These are phyloP conservation scores for Neurospora sp. DNA, from an alignment of 2,329 filamentous ascomycete genomes.

Conservation along the genomic window DNA sequence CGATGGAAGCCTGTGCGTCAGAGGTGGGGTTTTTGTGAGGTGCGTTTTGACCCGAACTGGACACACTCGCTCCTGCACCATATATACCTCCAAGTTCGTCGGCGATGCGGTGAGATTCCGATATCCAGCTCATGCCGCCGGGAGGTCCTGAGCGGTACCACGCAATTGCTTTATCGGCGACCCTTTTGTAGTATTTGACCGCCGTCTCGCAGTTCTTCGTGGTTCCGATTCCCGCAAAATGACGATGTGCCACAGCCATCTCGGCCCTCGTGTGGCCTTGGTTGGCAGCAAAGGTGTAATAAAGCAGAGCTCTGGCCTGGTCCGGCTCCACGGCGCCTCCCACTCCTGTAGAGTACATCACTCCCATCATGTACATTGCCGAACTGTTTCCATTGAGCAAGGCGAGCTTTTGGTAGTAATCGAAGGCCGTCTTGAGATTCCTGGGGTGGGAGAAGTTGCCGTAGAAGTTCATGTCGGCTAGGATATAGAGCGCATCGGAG, in stretches of 20 bases:
- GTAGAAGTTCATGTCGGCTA: constrained; percentile 94
- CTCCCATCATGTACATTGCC: constrained; percentile 88
- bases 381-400: constrained; percentile 73
- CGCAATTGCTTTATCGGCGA: constrained; percentile 82
- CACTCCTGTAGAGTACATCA: constrained; percentile 92
- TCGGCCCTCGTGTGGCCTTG: constrained; percentile 75
- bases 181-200: constrained; percentile 80
- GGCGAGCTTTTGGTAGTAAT: constrained; percentile 71
- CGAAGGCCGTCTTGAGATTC: constrained; percentile 70
- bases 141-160: constrained; percentile 87
- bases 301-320: constrained; percentile 84
- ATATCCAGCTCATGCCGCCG: constrained; percentile 67
- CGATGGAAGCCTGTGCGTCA: constrained; percentile 74
- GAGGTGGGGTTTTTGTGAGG: constrained; percentile 62
- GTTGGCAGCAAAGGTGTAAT: constrained; percentile 87
- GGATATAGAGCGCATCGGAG: constrained; percentile 76
- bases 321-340: constrained; percentile 71
- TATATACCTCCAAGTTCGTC: constrained; percentile 90
- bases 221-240: constrained; percentile 77
- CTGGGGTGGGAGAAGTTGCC: constrained; percentile 85
- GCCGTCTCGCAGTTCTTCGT: constrained; percentile 78
- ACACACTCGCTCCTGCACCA: constrained; percentile 85
- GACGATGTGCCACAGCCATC: constrained; percentile 85
- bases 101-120: constrained; percentile 74
- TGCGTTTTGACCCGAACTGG: constrained; percentile 77